Base-by-base conservation (phyloP, 2,329 filamentous ascomycete genomes). In the Fusarium mexicanum region DNA sequence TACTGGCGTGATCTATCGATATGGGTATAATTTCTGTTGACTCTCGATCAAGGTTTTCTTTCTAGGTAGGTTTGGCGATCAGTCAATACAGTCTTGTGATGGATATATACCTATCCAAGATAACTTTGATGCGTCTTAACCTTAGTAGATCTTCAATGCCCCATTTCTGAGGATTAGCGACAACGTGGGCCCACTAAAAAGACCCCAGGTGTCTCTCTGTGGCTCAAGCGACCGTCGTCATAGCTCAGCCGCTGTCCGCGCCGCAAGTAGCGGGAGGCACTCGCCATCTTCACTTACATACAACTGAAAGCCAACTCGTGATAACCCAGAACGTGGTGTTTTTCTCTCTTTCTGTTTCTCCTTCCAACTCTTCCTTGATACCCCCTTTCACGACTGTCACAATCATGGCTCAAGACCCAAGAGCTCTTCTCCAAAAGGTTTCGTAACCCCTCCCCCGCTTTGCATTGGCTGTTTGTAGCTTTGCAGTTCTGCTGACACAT, bases 371-470 rank as follows among this genome's bases (percentile, higher is more conserved):
- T 41, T 44, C 31, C 51, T 61, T 64, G 54, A 76, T 63, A 70
- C 58, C 63, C 63, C 65, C 26, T 64, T 66, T 22, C 41, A 38
- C 44, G 20, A 72, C 59, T 22, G n/a, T 57, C 69, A 46, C 64
- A 71, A 76, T 38, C 78, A 95, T 95, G 92, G 87, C 92, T 72
- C 91, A 93, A 86, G 93, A 96, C 83, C 93, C 93, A 72, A 91
- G 92, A 81, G 92, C 91, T 74, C 87, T 96, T 65, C 87, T 96
- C 54, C 92, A 95, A 84, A 94, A 95, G 89, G 93, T 94, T 73
- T 57, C 43, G 24, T 44, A 62, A 70, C 72, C 75, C 69, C 70
- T 63, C 73, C 75, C 75, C 77, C 76, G 68, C 73, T 74, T 61
- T 57, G 31, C 50, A 59, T 69, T 55, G 38, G 58, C 44, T 67